Percentiles rank a stretch among this genome's conserved stretches.
Conservation (phyloP, 106 monocot genomes). For the Agapanthus africanus region DNA sequence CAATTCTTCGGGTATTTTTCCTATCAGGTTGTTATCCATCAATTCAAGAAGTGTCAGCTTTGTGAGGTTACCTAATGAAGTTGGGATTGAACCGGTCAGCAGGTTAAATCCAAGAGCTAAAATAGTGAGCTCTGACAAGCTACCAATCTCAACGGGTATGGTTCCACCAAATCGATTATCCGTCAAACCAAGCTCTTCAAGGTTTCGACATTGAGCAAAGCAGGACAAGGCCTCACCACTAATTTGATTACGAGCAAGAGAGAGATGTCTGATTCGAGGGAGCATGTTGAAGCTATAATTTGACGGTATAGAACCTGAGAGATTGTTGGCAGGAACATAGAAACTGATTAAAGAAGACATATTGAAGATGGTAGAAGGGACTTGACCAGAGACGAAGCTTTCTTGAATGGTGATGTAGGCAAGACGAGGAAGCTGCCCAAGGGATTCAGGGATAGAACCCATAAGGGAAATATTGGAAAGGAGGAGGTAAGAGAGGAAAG, state of each 20-base stretch:
- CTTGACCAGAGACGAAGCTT: neutral
- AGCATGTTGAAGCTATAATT: neutral
- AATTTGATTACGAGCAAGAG: too few species aligned
- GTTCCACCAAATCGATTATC: neutral
- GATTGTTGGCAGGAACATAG: neutral
- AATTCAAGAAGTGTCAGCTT: neutral
- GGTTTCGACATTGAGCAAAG: too few species aligned
- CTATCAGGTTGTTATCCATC: neutral
- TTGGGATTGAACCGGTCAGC: conserved; percentile 1
- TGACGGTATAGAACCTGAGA: neutral
- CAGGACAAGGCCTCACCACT: too few species aligned
- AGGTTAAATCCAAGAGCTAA: neutral
- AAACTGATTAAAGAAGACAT: neutral
- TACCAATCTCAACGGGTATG: neutral
- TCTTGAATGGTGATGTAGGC: neutral
- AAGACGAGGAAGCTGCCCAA: neutral
- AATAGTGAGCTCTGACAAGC: neutral
- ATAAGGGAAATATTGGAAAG: neutral
- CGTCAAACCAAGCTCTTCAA: neutral
- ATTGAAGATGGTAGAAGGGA: neutral
- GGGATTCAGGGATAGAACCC: neutral
- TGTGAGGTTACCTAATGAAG: conserved; percentile 4
- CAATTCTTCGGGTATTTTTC: neutral
- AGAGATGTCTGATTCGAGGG: too few species aligned
- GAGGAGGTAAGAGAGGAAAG: neutral